These are phyloP conservation scores for Colletotrichum lindemuthianum DNA, from an alignment of 2,329 filamentous ascomycete genomes.

Conservation along the genomic window DNA sequence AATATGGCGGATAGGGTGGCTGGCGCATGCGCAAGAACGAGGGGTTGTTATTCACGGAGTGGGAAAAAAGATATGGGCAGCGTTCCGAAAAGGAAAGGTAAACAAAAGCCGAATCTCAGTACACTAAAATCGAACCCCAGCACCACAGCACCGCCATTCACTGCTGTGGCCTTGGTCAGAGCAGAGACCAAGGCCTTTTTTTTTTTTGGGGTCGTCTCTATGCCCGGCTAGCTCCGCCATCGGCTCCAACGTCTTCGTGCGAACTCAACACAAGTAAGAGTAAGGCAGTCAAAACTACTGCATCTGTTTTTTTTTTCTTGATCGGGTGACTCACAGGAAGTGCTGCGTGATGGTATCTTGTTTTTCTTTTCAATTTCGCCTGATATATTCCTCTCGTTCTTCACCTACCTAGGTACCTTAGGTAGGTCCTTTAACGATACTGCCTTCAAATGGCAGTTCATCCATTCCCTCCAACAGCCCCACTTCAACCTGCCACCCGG, in stretches of 20 bases:
- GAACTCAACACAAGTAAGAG: too few species aligned
- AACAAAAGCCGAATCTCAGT: constrained; percentile 35
- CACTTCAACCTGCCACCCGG: background rate
- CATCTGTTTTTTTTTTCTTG: background rate
- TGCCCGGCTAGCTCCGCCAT: constrained; percentile 31
- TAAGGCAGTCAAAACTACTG: too few species aligned
- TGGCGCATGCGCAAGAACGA: constrained; percentile 30
- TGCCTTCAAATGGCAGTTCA: too few species aligned
- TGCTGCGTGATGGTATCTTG: too few species aligned
- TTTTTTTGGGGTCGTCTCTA: background rate
- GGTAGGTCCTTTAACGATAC: too few species aligned
- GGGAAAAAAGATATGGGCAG: constrained; percentile 27
- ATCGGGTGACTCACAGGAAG: background rate
- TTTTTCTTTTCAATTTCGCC: too few species aligned
- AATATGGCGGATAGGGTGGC: constrained; percentile 22
- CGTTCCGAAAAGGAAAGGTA: background rate
- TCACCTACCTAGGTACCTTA: too few species aligned
- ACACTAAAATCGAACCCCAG: constrained; percentile 16
- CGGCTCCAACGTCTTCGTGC: background rate
- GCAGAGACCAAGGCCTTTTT: constrained; percentile 27
- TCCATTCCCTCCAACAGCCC: background rate
- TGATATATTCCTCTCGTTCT: too few species aligned
- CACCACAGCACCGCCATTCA: background rate
- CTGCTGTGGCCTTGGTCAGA: background rate
- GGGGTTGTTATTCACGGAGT: constrained; percentile 33